Conservation (phyloP, 768 basidiomycete species). For the Lactarius tabidus region DNA sequence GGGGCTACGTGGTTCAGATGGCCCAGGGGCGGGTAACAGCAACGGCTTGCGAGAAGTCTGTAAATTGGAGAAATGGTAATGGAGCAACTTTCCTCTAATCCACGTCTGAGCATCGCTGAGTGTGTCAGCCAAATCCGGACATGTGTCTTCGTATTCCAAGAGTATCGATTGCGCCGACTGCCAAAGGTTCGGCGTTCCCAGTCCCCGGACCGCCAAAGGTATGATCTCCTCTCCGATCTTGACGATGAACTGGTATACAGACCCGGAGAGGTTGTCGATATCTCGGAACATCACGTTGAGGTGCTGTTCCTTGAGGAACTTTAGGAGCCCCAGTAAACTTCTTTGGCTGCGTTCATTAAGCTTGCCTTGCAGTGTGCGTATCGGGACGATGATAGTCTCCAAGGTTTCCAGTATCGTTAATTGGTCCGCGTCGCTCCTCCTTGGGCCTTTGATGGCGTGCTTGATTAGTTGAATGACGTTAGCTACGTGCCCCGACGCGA, state of each 20-base stretch:
- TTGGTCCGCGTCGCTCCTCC: slow-evolving; percentile 1
- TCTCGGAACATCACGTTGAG: not conserved
- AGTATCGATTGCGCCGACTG: not conserved
- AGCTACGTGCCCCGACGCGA: slow-evolving; percentile 5
- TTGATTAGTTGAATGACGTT: slow-evolving; percentile 4
- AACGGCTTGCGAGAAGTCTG: not conserved
- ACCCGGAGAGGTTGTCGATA: not conserved
- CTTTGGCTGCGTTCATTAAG: not conserved
- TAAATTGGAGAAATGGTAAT: not conserved
- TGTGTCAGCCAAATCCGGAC: not conserved
- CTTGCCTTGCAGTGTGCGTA: not conserved
- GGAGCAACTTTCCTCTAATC: not conserved
- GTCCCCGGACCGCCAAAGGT: not conserved
- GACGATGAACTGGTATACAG: not conserved
- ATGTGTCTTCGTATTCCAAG: not conserved
- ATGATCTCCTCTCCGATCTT: not conserved
- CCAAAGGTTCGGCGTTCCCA: not conserved
- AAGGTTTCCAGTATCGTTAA: not conserved
- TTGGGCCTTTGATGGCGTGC: not conserved
- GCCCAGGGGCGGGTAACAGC: not conserved
- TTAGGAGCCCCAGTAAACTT: not conserved
- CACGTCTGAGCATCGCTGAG: not conserved
- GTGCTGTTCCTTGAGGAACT: not conserved
- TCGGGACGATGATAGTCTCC: not conserved
- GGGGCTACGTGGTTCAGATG: not conserved